Evolutionary conservation across 1,139 yeast species (phyloP), one percentile per base, ranked within the genome.

Genomic region (Nematodospora anomalae): DNA sequence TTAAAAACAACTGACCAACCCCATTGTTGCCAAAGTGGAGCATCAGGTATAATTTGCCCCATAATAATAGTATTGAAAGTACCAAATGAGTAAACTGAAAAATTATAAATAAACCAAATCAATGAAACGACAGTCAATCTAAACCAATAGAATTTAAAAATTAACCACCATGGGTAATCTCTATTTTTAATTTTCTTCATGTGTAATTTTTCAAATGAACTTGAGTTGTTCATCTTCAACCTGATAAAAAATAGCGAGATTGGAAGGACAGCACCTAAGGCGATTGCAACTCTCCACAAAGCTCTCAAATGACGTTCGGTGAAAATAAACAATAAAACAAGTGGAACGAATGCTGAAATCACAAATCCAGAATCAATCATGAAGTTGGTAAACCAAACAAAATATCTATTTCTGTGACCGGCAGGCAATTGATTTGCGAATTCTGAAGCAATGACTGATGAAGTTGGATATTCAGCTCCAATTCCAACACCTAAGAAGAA

Each of bases 1-100:
- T 87, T 87, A 53, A 90, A 75, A 4, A 90, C 92, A 42, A 85
- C 85, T 58, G 84, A 86, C 97, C 97, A 90, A 34, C 96, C 97
- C 64, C 88, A 87, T 21, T 84, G 75, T 57, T 81, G 76, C 63
- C 83, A 81, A 45, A 87, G 62, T 6, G 47, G 41, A 11, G 37
- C 40, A 13, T 42, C 45, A 23, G 84, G 80, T 43, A 85, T 76
- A 41, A 86, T 65, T 30, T 64, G 59, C 26, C 71, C 66, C 45
- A 87, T 64, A 46, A 89, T 85, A 44, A 72, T 71, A 15, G 89
- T 65, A 10, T 95, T 83, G 62, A 82, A 89, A 51, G 86, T 77
- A 50, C 95, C 90, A 57, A 87, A 89, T 0, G 96, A 85, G 60
- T 89, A 90, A 8, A 82, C 76, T 16, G 89, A 80, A 61, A 89